These are phyloP conservation scores for Spiraea crenata DNA, from an alignment of 331 rosid genomes.

Conservation along the genomic window DNA sequence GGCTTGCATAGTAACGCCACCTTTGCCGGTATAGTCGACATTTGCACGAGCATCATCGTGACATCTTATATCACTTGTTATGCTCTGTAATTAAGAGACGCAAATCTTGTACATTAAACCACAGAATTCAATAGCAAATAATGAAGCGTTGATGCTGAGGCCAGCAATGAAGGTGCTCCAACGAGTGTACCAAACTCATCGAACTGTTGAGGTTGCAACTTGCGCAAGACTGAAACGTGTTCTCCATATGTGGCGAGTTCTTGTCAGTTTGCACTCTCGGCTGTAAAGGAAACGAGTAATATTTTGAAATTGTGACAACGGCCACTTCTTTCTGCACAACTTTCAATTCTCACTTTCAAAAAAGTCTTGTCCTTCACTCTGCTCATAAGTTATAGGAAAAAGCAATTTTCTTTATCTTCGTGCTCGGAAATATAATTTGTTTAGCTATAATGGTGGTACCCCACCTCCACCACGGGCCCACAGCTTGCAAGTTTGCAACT, in stretches of 20 bases:
- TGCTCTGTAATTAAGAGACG: no score
- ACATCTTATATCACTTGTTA: no score
- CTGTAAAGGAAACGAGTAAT: background rate
- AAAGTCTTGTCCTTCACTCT: slow-evolving; percentile 31
- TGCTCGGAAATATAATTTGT: slow-evolving; percentile 41
- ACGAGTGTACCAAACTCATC: no score
- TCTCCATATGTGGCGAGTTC: background rate
- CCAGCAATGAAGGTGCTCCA: no score
- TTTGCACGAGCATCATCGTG: no score
- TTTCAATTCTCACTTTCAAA: slow-evolving; percentile 42
- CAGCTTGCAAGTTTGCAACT: slow-evolving; percentile 3
- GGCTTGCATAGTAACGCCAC: no score
- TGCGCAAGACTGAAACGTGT: background rate
- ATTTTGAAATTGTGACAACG: slow-evolving; percentile 38
- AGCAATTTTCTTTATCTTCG: slow-evolving; percentile 28
- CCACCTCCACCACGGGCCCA: slow-evolving; percentile 13
- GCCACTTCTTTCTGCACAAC: slow-evolving; percentile 39
- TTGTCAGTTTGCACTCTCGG: background rate
- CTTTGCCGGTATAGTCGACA: no score
- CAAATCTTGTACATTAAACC: no score
- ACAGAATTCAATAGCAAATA: no score
- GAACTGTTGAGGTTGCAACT: no score
- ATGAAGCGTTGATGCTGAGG: no score
- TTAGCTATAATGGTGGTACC: slow-evolving; percentile 24
- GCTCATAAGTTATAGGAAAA: slow-evolving; percentile 30